Evolutionary conservation across 2,329 filamentous ascomycete species (phyloP).

Genomic region (Tolypocladium guangdongense): DNA sequence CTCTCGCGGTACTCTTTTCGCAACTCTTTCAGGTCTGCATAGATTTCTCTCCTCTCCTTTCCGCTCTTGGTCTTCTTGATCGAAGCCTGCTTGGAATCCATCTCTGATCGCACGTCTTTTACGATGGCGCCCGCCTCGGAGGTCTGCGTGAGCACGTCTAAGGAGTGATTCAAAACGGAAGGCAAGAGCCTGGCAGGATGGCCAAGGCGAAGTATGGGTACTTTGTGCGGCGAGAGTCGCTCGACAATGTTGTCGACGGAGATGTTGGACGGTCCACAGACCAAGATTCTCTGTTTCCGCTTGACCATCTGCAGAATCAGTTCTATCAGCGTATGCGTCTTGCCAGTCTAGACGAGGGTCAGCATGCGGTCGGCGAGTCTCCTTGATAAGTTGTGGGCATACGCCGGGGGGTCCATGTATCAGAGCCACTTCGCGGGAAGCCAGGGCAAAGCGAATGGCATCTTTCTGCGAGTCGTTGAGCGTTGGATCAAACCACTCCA

Average conservation of each 20-base stretch:
- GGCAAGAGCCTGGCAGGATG: conserved; percentile 87
- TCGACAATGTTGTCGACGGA: conserved; percentile 98
- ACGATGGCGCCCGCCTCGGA: conserved; percentile 86
- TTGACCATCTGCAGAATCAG: conserved; percentile 83
- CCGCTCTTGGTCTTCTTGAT: conserved; percentile 80
- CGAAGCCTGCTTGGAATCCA: conserved; percentile 82
- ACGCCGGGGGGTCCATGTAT: conserved; percentile 90
- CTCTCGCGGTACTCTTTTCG: conserved; percentile 81
- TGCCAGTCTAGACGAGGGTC: conserved; percentile 56
- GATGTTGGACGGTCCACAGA: conserved; percentile 96
- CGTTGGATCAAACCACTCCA: conserved; percentile 50
- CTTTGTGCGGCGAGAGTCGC: conserved; percentile 70
- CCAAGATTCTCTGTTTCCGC: conserved; percentile 62
- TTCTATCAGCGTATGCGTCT: conserved; percentile 93
- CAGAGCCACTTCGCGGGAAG: conserved; percentile 68
- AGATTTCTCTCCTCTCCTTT: conserved; percentile 69
- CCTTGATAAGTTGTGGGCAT: conserved; percentile 13
- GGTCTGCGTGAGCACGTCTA: conserved; percentile 83
- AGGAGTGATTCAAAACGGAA: conserved; percentile 76
- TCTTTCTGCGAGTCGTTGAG: conserved; percentile 59
- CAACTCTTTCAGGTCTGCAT: conserved; percentile 72
- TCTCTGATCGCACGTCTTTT: conserved; percentile 79
- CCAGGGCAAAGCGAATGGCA: conserved; percentile 71
- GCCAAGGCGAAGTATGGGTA: conserved; percentile 80
- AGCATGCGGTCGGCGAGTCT: conserved; percentile 2